Evolutionary conservation across 2,329 filamentous ascomycete genomes (phyloP).

Genomic region (Penicillium griseofulvum): DNA sequence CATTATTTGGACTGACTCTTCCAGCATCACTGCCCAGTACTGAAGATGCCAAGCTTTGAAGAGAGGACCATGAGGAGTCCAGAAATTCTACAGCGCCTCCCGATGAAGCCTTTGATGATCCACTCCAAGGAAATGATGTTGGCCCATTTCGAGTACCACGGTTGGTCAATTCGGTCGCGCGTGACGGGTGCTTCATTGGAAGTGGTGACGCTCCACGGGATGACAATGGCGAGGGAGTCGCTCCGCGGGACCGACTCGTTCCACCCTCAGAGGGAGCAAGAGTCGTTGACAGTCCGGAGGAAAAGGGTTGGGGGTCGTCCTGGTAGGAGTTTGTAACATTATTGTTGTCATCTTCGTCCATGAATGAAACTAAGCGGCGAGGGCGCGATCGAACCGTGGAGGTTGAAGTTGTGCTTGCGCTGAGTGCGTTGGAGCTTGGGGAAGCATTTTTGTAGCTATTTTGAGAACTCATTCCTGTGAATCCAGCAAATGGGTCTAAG

Average conservation of each 20-base stretch:
- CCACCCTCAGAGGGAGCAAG: conserved; percentile 18
- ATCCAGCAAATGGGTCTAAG: conserved; percentile 16
- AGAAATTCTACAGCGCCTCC: conserved; percentile 38
- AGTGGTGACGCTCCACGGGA: conserved; percentile 40
- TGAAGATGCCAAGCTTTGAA: conserved; percentile 50
- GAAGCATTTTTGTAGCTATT: conserved; percentile 36
- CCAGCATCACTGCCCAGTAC: conserved; percentile 44
- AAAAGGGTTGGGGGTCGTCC: conserved; percentile 26
- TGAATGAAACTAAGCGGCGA: conserved; percentile 44
- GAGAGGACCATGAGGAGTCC: conserved; percentile 50
- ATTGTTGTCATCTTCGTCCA: conserved; percentile 36
- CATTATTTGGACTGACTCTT: conserved; percentile 26
- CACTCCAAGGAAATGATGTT: conserved; percentile 27
- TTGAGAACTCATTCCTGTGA: conserved; percentile 44
- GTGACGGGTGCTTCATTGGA: conserved; percentile 39
- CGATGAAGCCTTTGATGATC: conserved; percentile 24
- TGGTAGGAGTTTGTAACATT: conserved; percentile 25
- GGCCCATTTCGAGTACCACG: conserved; percentile 21
- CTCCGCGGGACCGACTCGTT: conserved; percentile 37
- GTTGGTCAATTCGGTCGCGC: conserved; percentile 26
- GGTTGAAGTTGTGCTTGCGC: conserved; percentile 34
- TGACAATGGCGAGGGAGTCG: conserved; percentile 41
- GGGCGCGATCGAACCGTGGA: conserved; percentile 46
- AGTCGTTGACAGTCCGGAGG: conserved; percentile 31
- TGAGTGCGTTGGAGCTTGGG: conserved; percentile 34